Conservation (phyloP, 2,329 filamentous ascomycete genomes). For the Trichoderma asperellum region DNA sequence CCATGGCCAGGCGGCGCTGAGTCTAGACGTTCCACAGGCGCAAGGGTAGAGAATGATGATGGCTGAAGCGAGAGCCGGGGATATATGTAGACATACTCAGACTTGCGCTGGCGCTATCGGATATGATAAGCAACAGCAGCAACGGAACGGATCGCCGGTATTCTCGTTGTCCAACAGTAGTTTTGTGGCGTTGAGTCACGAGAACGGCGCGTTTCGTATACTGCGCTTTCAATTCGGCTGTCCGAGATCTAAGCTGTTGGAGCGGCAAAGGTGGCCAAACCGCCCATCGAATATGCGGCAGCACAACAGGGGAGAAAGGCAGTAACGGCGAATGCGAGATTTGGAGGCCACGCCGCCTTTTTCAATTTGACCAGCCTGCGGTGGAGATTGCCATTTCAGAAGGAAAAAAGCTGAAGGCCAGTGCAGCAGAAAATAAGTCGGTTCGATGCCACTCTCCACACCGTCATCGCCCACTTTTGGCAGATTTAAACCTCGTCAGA, state of each 20-base stretch:
- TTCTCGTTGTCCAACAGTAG: neutral
- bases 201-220: neutral
- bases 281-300: conserved; percentile 14
- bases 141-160: neutral
- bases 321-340: neutral
- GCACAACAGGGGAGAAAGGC: neutral
- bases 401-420: neutral
- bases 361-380: neutral
- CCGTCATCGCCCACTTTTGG: conserved; percentile 9
- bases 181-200: conserved; percentile 12
- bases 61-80: conserved; percentile 6
- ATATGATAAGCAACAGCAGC: neutral
- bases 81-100: neutral
- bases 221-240: neutral
- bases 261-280: neutral
- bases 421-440: neutral
- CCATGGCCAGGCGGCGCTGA: conserved; percentile 9
- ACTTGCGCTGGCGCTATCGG: conserved; percentile 8
- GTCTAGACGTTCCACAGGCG: conserved; percentile 4
- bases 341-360: conserved; percentile 25
- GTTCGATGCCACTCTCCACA: conserved; percentile 8
- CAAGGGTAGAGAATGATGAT: conserved; percentile 8
- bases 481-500: neutral
- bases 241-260: neutral
- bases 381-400: conserved; percentile 3